Base-by-base conservation (phyloP, 2,329 filamentous ascomycete genomes). In the Paraconiothyrium brasiliense region DNA sequence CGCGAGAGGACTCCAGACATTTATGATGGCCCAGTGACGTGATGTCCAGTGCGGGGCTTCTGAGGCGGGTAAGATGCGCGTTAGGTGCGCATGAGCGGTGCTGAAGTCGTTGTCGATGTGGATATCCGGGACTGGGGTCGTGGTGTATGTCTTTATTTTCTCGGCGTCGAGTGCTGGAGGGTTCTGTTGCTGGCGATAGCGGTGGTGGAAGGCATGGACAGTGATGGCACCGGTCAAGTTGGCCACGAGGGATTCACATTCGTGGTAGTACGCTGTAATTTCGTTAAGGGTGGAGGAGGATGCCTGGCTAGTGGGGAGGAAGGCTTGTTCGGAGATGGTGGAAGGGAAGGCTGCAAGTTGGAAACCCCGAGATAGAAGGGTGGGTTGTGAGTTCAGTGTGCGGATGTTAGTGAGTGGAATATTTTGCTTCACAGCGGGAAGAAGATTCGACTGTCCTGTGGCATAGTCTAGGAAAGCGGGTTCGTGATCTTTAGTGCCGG, bases 101-200 rank as follows among this genome's bases (percentile, higher is more conserved):
- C 14, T 22, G 9, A 34, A 22, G 47, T 57, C 55, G 55, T 57
- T 57, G 55, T 57, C 55, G 35, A 57, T 57, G 55, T 57, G 55
- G 22, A 57, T 49, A 30, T 57, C 47, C n/a, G 55, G 55, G 8
- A 57, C 44, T 22, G 55, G 55, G 20, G 34, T 50, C 6, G 44
- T 57, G 13, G 55, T 32, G 46, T 49, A 57, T 16, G n/a, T 30
- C 27, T 56, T 56, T 20, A 56, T n/a, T 37, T 47, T 46, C 13
- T 56, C 41, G 2, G 16, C 27, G 54, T 22, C 27, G 1, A 24
- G 41, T 20, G 30, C 30, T 14, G 41, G 41, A 2, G 54, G 30
- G 41, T 9, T 16, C 27, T 47, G 37, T 16, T 56, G 54, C 22
- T 50, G 55, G 30, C 55, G 32, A 46, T 57, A 43, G 34, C 55